Base-by-base conservation (phyloP, 179 eudicot genomes). In the Carnegiea gigantea region DNA sequence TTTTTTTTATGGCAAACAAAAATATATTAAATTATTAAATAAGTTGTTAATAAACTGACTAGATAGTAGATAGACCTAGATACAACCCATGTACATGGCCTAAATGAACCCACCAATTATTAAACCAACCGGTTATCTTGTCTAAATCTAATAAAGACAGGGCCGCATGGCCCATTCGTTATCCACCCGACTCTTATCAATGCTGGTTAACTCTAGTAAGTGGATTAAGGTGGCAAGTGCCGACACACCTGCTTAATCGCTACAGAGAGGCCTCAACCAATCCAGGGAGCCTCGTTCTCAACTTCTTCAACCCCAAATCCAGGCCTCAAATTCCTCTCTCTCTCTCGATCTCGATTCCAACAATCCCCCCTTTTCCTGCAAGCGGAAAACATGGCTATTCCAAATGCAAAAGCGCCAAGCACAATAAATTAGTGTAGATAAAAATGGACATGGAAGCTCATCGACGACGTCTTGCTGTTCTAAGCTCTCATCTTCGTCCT, bases 401-500 rank as follows among this genome's bases (percentile, higher is more conserved):
- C 17, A 60, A 79, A 51, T 72, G 68, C 43, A 9, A 38, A 62
- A 36, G 24, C 72, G 53, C 53, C 44, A 36, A 26, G 43, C 18
- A 33, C 78, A 62, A 59, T 44, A 44, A 59, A 9, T 64, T 70
- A 17, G 40, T 48, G 28, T 43, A 64, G 11, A 7, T 9, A 77
- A 4, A 7, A 15, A 71, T 78, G 38, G 79, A 75, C n/a, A 80
- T 78, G 75, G 87, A 88, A 72, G 83, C 80, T 53, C 64, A 78
- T 67, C 82, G 64, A 68, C 82, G 87, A 18, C 90, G 88, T 59
- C 18, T 84, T 30, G 73, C 87, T 67, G 82, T 84, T 6, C 49
- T 88, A 12, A 78, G 70, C 78, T 84, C 90, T 70, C 90, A 88
- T 76, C 73, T 88, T 71, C 81, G 77, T 21, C 89, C 87, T 57